Evolutionary conservation across 1,139 yeast genomes (phyloP), one percentile per base, ranked within the genome.

Genomic region (Pichia sp.): DNA sequence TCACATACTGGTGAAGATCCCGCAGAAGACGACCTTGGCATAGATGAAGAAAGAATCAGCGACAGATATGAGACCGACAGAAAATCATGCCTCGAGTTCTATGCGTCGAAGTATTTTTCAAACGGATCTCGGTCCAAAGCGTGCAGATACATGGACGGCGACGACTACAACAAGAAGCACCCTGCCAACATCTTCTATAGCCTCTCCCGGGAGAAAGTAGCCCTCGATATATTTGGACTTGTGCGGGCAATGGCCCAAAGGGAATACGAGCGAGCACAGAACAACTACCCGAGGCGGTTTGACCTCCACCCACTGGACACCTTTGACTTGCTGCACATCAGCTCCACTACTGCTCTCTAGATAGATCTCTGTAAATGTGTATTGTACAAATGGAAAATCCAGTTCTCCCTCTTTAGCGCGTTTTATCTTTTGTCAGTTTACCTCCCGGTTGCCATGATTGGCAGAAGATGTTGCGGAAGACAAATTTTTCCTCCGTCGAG

Each of bases 171-270:
- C 5, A 47, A 51, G 15, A 42, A 48, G 10, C 57, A 66, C 38
- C 66, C 65, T 2, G 60, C 61, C 0, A 59, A 61, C 36, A 45
- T 45, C 2, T 67, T 68, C 47, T 54, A 50, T 4, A 57, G 61
- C 8, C 44, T 62, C 6, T 47, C 65, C 15, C 46, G 40, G 5
- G 8, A 29, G 2, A 52, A 47, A 11, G 31, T 62, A 7, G 55
- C 61, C 8, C 47, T 57, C 10, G 67, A 68, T 23, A 50, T 68
- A 2, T 34, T 57, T 5, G 68, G 69, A 1, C 53, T 61, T n/a
- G 62, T 68, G 15, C 59, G 58, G 45, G 62, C 58, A 38, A 64
- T 67, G 66, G 72, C 70, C 0, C 58, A 58, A 19, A 46, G 19
- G 4, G 71, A 68, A 45, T 26, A 49, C 31, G 19, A 51, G 7